Base-by-base conservation (phyloP, 2,329 filamentous ascomycete species). In the Alternaria panax region DNA sequence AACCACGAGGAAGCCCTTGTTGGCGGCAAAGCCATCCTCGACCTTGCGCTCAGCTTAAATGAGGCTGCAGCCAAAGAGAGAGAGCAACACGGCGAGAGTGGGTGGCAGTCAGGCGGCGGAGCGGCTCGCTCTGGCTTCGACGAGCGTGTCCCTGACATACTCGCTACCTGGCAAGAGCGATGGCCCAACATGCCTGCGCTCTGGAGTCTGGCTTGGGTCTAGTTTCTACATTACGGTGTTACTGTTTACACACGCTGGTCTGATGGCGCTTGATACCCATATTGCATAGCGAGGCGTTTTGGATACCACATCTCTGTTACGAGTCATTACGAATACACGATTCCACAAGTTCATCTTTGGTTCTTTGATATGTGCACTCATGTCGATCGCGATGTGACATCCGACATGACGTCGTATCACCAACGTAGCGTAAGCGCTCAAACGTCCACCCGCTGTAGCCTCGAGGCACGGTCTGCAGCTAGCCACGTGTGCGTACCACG, bases 121-220 rank as follows among this genome's bases (percentile, higher is more conserved):
- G 73, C 69, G n/a, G 88, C 88, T 57, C 84, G 94, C 57, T 83
- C 86, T 30, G 90, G 90, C 28, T 99, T 99, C 72, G 95, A 99
- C 79, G 93, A 97, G 77, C 87, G 88, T 55, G 95, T 99, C 2
- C 95, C 95, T 0, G 93, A 97, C 66, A 91, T 99, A 34, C 81
- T 99, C 61, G 94, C 89, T 2, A 87, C 89, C 53, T 99, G 95
- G 95, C 95, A 99, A 80, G 93, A 97, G 78, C 87, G 90, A 68
- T 97, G 94, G 92, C 94, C 95, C 5, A 90, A 92, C 69, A 79
- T 98, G 68, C 95, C 95, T 18, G 92, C 93, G 3, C 85, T 95
- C 56, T 99, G 95, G 95, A 98, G 93, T 24, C 76, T 98, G 75
- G 92, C 93, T 25, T 99, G 95, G 93, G 92, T 98, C 75, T 98